Conservation (phyloP, 257 asterid species). For the Fraxinus anomala region DNA sequence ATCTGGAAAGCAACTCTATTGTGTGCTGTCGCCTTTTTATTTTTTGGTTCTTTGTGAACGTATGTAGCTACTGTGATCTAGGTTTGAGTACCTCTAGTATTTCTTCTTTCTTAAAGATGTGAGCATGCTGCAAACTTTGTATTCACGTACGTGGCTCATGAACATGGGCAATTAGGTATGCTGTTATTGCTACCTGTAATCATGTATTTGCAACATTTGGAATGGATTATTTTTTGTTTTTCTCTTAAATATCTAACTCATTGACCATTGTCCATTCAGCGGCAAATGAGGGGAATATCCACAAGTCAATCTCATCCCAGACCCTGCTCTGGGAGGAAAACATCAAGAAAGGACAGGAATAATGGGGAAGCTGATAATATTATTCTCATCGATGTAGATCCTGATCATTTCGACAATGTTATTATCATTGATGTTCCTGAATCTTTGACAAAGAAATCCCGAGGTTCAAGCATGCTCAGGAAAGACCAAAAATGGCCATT, state of each 20-base stretch:
- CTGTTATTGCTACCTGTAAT: constrained; percentile 1
- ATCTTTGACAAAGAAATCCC: constrained; percentile 36
- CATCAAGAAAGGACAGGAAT: constrained; percentile 52
- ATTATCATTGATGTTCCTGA: constrained; percentile 69
- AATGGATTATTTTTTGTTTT: constrained; percentile 3
- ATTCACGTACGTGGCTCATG: neutral
- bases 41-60: neutral
- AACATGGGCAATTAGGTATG: neutral
- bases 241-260: constrained; percentile 19
- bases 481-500: constrained; percentile 27
- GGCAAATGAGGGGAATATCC: constrained; percentile 57
- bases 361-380: constrained; percentile 41
- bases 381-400: constrained; percentile 66
- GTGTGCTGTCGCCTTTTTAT: neutral
- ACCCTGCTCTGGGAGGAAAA: constrained; percentile 48
- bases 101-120: neutral
- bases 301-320: constrained; percentile 42
- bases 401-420: constrained; percentile 45
- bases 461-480: constrained; percentile 32
- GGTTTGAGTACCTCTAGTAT: neutral
- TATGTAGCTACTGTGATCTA: neutral
- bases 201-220: neutral
- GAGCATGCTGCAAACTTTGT: neutral
- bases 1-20: neutral
- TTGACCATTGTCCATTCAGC: constrained; percentile 31